phyloP scores from a whole-genome alignment of 2,329 filamentous ascomycete species.

The Ceratocystis alfenasii region DNA sequence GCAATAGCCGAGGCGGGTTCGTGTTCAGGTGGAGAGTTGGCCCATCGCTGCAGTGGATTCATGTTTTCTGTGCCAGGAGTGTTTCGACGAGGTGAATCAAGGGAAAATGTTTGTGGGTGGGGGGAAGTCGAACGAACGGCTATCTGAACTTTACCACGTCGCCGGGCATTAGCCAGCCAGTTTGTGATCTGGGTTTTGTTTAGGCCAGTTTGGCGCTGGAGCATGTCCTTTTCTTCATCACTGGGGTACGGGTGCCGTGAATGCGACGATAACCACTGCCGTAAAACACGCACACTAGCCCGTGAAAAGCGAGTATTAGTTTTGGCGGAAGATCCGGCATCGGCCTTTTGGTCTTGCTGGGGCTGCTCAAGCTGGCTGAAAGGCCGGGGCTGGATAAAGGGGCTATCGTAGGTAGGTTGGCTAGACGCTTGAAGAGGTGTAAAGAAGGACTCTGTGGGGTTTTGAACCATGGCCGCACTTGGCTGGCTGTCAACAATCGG shows the following conservation, averaged over 20 bases:
- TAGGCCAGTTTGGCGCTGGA: constrained; percentile 68
- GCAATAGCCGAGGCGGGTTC: constrained; percentile 48
- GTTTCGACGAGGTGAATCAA: constrained; percentile 59
- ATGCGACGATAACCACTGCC: constrained; percentile 74
- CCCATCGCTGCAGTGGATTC: constrained; percentile 49
- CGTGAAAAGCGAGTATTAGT: constrained; percentile 66
- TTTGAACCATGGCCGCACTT: constrained; percentile 26
- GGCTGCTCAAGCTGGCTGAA: not conserved
- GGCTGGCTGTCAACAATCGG: constrained; percentile 36
- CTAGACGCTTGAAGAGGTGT: not conserved
- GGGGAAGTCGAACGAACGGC: constrained; percentile 58
- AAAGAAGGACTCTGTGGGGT: not conserved
- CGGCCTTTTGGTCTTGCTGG: not conserved
- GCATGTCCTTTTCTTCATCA: constrained; percentile 70
- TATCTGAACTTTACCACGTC: constrained; percentile 61
- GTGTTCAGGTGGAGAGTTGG: constrained; percentile 47
- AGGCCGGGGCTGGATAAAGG: not conserved
- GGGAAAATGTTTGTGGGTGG: constrained; percentile 43
- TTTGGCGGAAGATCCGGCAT: constrained; percentile 33
- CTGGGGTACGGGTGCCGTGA: constrained; percentile 76
- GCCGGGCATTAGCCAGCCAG: constrained; percentile 82
- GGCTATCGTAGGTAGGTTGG: not conserved
- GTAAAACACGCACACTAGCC: constrained; percentile 66
- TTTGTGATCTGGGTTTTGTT: constrained; percentile 77
- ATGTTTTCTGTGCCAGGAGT: constrained; percentile 43